Percentiles rank a stretch among this genome's conserved stretches.
Conservation (phyloP, 2,329 filamentous ascomycete species). For the Sclerotinia subarctica region DNA sequence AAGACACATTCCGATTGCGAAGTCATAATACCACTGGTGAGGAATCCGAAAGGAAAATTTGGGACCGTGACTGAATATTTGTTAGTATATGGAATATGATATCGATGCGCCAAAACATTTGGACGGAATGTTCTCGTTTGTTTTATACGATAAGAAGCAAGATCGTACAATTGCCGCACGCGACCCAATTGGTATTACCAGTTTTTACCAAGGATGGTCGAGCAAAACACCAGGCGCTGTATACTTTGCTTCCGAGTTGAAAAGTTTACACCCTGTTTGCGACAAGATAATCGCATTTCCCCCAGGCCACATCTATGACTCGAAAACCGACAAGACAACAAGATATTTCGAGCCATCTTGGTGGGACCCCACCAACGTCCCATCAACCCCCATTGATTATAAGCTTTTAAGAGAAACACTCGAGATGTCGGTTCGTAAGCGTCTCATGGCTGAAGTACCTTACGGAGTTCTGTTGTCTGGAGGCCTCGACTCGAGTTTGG, state of each 20-base stretch:
- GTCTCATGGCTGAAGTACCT: constrained; percentile 97
- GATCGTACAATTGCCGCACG: constrained; percentile 91
- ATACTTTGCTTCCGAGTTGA: constrained; percentile 96
- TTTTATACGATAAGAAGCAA: constrained; percentile 92
- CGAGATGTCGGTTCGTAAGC: constrained; percentile 90
- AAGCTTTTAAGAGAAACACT: constrained; percentile 77
- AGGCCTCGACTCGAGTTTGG: constrained; percentile 91
- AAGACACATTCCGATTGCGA: constrained; percentile 99
- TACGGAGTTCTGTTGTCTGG: constrained; percentile 95
- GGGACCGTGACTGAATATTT: constrained; percentile 22
- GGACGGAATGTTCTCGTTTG: constrained; percentile 99
- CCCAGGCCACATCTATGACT: constrained; percentile 94
- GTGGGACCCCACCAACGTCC: constrained; percentile 81
- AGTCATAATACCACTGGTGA: constrained; percentile 94
- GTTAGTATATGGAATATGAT: constrained; percentile 84
- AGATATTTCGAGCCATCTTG: constrained; percentile 90
- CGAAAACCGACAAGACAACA: constrained; percentile 77
- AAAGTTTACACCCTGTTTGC: constrained; percentile 88
- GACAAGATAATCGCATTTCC: constrained; percentile 94
- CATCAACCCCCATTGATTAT: constrained; percentile 76
- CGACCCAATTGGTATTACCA: constrained; percentile 95
- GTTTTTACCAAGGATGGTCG: constrained; percentile 92
- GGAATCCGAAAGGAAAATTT: constrained; percentile 33
- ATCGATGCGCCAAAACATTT: constrained; percentile 89
- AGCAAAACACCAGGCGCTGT: constrained; percentile 78